Percentiles rank a stretch among this genome's conserved stretches.
These are phyloP conservation scores for Sporisorium graminicola DNA, from an alignment of 1,284 basidiomycete species.

Conservation along the genomic window DNA sequence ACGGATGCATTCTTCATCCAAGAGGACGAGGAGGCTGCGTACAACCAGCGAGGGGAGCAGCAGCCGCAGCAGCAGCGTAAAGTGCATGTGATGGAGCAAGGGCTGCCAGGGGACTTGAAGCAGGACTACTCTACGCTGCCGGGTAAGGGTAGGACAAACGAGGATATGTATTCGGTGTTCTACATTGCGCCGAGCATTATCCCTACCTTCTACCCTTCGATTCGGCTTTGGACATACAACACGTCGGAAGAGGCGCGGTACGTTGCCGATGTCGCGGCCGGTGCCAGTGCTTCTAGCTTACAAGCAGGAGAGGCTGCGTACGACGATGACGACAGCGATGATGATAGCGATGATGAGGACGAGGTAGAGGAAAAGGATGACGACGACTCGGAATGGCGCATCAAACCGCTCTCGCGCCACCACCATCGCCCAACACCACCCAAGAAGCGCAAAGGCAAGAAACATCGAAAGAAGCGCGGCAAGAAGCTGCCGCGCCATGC, in stretches of 20 bases:
- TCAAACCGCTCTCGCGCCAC: conserved; percentile 31
- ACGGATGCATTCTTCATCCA: conserved; percentile 67
- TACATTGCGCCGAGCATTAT: conserved; percentile 74
- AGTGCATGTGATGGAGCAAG: conserved; percentile 17
- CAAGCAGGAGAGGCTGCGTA: neutral
- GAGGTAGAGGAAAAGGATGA: conserved; percentile 45
- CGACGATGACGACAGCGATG: conserved; percentile 10
- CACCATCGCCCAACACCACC: conserved; percentile 54
- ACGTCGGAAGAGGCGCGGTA: conserved; percentile 35
- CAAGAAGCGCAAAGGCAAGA: conserved; percentile 73
- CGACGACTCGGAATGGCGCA: neutral
- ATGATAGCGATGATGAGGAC: conserved; percentile 50
- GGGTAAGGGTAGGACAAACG: conserved; percentile 54
- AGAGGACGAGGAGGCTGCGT: conserved; percentile 56
- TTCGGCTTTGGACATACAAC: conserved; percentile 79
- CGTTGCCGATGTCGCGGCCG: neutral
- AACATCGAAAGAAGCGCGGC: conserved; percentile 74
- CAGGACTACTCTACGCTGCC: conserved; percentile 65
- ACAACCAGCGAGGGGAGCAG: neutral
- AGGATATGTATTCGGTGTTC: conserved; percentile 61
- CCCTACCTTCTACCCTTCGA: conserved; percentile 87
- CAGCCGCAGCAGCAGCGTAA: neutral
- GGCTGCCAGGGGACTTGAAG: conserved; percentile 57
- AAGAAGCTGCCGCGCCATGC: conserved; percentile 77
- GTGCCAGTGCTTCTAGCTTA: too few species aligned